Base-by-base conservation (phyloP, 2,329 filamentous ascomycete genomes). In the Raffaelea ambrosiae region DNA sequence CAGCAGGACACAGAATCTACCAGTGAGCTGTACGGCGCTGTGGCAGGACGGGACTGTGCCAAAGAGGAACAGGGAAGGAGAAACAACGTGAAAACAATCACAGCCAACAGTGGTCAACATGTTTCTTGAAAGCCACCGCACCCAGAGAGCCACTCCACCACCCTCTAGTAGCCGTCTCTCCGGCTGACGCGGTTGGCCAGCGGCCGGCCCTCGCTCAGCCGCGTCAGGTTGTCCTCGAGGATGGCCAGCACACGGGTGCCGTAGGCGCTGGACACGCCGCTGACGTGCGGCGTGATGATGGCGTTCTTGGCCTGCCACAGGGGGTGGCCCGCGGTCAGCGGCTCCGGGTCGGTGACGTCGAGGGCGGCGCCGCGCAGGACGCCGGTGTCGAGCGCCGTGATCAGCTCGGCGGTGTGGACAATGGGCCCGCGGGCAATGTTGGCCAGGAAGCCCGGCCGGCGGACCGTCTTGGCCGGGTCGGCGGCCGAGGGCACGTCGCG, bases 341-440 rank as follows among this genome's bases (percentile, higher is more conserved):
- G 87, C 62, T 91, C 87, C 0, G 86, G 86, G 51, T 90, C 85
- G 2, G 86, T 85, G 1, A 91, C 86, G 59, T 90, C 86, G 38
- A 91, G 64, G 2, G 85, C 85, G 0, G 86, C 87, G 26, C 86
- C 86, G 3, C 69, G 58, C 43, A 73, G 67, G 16, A 59, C 43
- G 5, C 61, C 69, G 3, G 53, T 53, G 36, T 74, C 64, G 11
- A 90, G 65, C 0, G 84, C 82, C 2, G 68, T 67, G 18, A 88
- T 73, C 44, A 91, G 60, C 2, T 78, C 83, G 2, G 73, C 65
- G 2, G 70, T 72, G 43, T 71, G 57, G 20, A 77, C 59, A 14
- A 76, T 64, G 0, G 66, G 64, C 0, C 72, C 86, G 2, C 86
- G 75, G 0, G 81, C 79, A 53, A 90, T 85, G 57, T 91, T 90